These are phyloP conservation scores for Lunularia cruciata DNA, from an alignment of 225 moss, liverwort and hornwort genomes.

Conservation along the genomic window DNA sequence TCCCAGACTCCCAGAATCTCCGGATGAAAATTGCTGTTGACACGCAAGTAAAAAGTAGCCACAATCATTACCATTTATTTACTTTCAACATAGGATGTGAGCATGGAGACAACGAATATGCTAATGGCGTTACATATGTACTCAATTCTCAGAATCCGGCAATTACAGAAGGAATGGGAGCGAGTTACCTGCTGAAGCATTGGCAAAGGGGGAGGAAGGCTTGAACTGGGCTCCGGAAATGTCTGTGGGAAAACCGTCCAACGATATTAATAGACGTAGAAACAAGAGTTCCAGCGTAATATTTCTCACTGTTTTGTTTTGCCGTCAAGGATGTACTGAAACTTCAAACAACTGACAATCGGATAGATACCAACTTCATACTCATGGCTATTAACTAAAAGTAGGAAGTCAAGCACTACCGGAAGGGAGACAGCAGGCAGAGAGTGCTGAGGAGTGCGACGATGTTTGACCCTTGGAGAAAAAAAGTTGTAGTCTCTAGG, in stretches of 20 bases:
- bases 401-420: conserved; percentile 30
- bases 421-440: conserved; percentile 62
- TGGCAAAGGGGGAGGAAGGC: conserved; percentile 58
- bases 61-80: too few relatives aligned
- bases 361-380: not conserved
- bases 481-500: conserved; percentile 93
- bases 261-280: too few relatives aligned
- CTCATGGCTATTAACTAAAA: not conserved
- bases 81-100: too few relatives aligned
- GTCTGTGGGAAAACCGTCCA: conserved; percentile 39
- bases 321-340: too few relatives aligned
- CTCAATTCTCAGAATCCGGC: too few relatives aligned
- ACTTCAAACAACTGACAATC: not conserved
- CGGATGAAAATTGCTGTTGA: conserved; percentile 56
- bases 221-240: conserved; percentile 64
- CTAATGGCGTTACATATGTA: too few relatives aligned
- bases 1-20: conserved; percentile 68
- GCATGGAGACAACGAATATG: too few relatives aligned
- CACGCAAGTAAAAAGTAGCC: conserved; percentile 15
- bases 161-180: too few relatives aligned
- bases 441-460: conserved; percentile 80
- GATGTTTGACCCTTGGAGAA: conserved; percentile 94
- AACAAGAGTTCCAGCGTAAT: too few relatives aligned
- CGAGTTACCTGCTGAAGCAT: conserved; percentile 67
- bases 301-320: too few relatives aligned